These are phyloP conservation scores for Limtongozyma cylindracea DNA, from an alignment of 805 yeast genomes.

Conservation along the genomic window DNA sequence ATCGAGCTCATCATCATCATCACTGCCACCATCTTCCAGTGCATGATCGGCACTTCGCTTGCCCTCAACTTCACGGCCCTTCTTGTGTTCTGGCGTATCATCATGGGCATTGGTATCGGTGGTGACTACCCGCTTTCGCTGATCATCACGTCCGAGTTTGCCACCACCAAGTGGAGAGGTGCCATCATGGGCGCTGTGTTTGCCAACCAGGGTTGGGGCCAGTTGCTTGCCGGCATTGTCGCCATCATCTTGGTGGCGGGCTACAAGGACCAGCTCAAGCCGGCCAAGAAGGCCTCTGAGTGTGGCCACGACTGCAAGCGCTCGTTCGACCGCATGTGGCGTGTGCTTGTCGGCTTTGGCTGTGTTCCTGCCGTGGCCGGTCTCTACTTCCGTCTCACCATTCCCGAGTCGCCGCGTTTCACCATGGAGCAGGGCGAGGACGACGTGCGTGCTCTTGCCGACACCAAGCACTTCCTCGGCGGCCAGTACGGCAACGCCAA, in stretches of 20 bases:
- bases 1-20: constrained; percentile 69
- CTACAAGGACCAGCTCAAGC: constrained; percentile 34
- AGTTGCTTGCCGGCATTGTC: constrained; percentile 66
- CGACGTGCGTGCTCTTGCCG: no score
- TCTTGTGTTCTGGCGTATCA: constrained; percentile 51
- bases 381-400: constrained; percentile 75
- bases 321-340: constrained; percentile 90
- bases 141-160: constrained; percentile 78
- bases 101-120: constrained; percentile 93
- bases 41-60: constrained; percentile 44
- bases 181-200: constrained; percentile 93
- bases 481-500: no score
- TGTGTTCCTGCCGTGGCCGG: constrained; percentile 74
- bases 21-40: constrained; percentile 53
- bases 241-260: constrained; percentile 56
- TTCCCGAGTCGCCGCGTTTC: constrained; percentile 89
- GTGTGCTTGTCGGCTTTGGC: constrained; percentile 74
- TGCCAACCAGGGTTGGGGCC: constrained; percentile 96
- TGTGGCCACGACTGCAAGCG: constrained; percentile 44
- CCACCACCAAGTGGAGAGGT: constrained; percentile 95
- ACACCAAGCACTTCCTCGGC: no score
- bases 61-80: constrained; percentile 55
- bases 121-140: constrained; percentile 92
- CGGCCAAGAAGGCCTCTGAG: constrained; percentile 24
- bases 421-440: constrained; percentile 43